Percentiles rank a stretch among this genome's conserved stretches.
phyloP scores from a whole-genome alignment of 306 rosid genomes.

The Benincasa hispida region DNA sequence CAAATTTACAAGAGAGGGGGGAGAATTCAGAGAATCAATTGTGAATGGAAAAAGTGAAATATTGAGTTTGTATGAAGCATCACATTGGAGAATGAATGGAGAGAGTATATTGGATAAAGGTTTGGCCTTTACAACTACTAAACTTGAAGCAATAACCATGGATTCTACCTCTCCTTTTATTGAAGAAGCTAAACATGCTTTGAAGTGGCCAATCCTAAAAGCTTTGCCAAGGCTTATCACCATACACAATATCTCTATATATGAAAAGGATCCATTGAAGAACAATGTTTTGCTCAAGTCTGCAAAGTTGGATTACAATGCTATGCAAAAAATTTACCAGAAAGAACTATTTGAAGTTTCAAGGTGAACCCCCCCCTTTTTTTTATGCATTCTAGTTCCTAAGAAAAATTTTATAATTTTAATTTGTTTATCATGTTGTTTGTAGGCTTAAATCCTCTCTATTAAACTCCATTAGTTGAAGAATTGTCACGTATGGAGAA shows the following conservation, averaged over 20 bases:
- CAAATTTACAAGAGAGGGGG: slow-evolving; percentile 1
- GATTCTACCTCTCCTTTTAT: neutral
- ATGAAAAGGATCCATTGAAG: slow-evolving; percentile 3
- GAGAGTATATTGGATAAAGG: slow-evolving; percentile 7
- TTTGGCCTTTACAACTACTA: neutral
- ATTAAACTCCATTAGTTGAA: too few species aligned
- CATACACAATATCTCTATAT: neutral
- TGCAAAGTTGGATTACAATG: slow-evolving; percentile 19
- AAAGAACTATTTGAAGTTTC: neutral
- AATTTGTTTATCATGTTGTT: too few species aligned
- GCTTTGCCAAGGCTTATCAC: slow-evolving; percentile 1
- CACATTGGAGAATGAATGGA: neutral
- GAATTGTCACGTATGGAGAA: too few species aligned
- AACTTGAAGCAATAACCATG: neutral
- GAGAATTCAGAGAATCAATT: neutral
- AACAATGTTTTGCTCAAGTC: slow-evolving; percentile 3
- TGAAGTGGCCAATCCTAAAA: slow-evolving; percentile 7
- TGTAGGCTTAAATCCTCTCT: too few species aligned
- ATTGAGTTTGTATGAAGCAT: slow-evolving; percentile 16
- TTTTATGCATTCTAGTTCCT: too few species aligned
- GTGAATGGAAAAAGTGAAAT: neutral
- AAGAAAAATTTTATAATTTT: too few species aligned
- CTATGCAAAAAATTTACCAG: neutral
- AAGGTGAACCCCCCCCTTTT: neutral
- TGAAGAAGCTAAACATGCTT: neutral